phyloP scores from a whole-genome alignment of 495 filamentous ascomycete species.

The Penicillium mononematosum region DNA sequence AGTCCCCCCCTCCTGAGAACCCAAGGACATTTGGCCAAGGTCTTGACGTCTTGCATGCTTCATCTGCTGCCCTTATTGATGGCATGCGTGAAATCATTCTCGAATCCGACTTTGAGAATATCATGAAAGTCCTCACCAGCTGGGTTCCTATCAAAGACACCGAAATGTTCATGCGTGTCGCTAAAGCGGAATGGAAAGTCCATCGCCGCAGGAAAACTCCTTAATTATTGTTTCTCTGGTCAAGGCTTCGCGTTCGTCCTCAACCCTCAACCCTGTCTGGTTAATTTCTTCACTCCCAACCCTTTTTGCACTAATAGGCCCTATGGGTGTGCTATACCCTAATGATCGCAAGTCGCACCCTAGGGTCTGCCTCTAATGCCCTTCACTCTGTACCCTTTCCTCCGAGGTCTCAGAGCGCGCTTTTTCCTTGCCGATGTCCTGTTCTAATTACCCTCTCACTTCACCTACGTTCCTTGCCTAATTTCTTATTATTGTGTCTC shows the following conservation, averaged over 20 bases:
- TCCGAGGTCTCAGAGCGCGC: neutral
- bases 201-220: constrained; percentile 52
- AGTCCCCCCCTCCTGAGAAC: constrained; percentile 11
- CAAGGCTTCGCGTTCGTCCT: neutral
- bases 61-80: constrained; percentile 86
- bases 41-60: constrained; percentile 88
- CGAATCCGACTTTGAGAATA: constrained; percentile 94
- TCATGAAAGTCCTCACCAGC: constrained; percentile 95
- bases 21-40: constrained; percentile 58
- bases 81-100: constrained; percentile 88
- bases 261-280: neutral
- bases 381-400: constrained; percentile 24
- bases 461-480: constrained; percentile 1
- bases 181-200: constrained; percentile 86
- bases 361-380: constrained; percentile 20
- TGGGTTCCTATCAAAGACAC: constrained; percentile 96
- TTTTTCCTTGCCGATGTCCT: constrained; percentile 9
- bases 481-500: neutral
- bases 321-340: constrained; percentile 29
- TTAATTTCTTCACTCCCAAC: neutral
- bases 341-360: constrained; percentile 22
- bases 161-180: constrained; percentile 90
- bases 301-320: constrained; percentile 10
- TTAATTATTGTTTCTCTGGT: constrained; percentile 13
- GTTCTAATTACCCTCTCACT: constrained; percentile 1